phyloP scores from a whole-genome alignment of 1,284 basidiomycete genomes.

The Trametes sp. region DNA sequence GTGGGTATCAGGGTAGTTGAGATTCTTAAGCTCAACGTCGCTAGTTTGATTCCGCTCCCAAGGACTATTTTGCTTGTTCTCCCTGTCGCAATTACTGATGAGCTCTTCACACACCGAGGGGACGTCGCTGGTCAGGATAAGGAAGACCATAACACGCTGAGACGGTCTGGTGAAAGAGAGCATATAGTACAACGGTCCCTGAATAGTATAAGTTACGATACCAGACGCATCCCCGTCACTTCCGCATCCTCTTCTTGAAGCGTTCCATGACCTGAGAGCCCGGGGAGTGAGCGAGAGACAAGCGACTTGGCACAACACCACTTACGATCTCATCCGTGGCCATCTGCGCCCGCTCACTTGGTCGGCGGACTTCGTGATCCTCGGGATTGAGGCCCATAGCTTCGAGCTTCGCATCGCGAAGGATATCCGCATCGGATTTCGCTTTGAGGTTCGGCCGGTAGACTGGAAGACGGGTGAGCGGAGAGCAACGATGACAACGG shows the following conservation, averaged over 20 bases:
- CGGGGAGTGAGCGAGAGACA: not conserved
- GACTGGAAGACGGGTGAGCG: constrained; percentile 55
- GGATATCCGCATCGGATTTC: constrained; percentile 86
- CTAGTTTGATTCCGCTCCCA: constrained; percentile 26
- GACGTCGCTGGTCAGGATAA: not conserved
- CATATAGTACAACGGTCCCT: not conserved
- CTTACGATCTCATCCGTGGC: constrained; percentile 91
- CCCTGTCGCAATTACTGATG: no score
- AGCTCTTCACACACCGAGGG: no score
- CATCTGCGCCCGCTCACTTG: constrained; percentile 72
- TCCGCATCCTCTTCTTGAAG: constrained; percentile 88
- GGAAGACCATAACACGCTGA: no score
- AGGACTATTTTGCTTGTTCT: constrained; percentile 12
- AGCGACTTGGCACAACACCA: constrained; percentile 24
- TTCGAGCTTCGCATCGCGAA: constrained; percentile 84
- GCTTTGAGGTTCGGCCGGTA: constrained; percentile 81
- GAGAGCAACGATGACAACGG: not conserved
- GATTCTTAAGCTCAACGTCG: constrained; percentile 15
- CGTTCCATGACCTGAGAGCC: constrained; percentile 77
- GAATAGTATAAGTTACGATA: constrained; percentile 11
- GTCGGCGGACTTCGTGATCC: constrained; percentile 54
- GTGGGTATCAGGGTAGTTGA: no score
- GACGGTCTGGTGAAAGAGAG: no score
- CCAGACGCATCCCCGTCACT: constrained; percentile 44
- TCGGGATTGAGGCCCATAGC: constrained; percentile 77